Evolutionary conservation across 352 stramenopile genomes (phyloP), one percentile per base, ranked within the genome.

Genomic region (Elongisporangium prolatum): DNA sequence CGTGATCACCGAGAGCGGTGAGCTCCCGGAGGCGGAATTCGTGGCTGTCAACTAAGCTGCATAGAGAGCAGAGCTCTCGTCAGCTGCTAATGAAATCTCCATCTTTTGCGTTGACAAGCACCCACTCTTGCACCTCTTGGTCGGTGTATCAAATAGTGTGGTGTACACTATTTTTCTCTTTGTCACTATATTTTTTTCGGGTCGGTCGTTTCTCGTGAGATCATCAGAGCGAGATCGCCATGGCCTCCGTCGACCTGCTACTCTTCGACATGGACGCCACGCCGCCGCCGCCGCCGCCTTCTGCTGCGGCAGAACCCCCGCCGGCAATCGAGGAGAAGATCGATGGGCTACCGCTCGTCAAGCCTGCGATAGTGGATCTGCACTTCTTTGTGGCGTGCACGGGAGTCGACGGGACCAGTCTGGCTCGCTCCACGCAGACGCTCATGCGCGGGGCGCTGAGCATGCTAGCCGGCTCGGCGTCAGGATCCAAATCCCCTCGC

Each of bases 1-100:
- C 18, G 67, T 87, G 40, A 96, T 99, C 68, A 90, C 87, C 52
- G 95, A 98, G 60, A 98, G 87, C 64, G 97, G 97, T 50, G 94
- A 98, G 77, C 71, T 98, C 40, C 25, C 59, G 13, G 75, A 77
- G 47, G 63, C 60, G 51, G 74, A 80, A 40, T 87, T 83, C 61
- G 74, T 89, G 61, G 50, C 17, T 24, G 56, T 77, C 48, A 72
- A 87, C 16, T 68, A 72, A 21, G 20, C 25, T n/a, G n/a, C n/a
- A n/a, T n/a, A n/a, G n/a, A 64, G 44, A 25, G 21, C 2, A 40
- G 28, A 40, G 28, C 28, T 13, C 4, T 13, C 9, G 8, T 40
- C 28, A 40, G 9, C 28, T 44, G 6, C 34, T 44, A 44, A 44
- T 44, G 34, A 44, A 44, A 14, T 3, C 11, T n/a, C 10, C 9